Conservation (phyloP, 345 rosid genomes). For the Barbarea vulgaris region DNA sequence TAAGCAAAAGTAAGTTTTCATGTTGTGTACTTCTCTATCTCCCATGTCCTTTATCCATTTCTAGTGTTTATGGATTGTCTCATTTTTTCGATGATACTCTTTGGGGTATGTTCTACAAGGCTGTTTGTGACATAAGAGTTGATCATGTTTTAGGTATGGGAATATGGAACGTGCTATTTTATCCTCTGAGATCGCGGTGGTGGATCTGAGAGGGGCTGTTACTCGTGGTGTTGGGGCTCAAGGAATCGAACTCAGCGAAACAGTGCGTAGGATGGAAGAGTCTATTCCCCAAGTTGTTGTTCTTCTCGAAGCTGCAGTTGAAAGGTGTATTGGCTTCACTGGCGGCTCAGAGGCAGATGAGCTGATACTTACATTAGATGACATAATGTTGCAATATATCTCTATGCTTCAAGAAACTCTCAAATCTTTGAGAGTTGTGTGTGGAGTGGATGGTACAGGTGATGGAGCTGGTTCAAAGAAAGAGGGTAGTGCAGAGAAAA, state of each 20-base stretch:
- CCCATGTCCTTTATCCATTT: constrained; percentile 3
- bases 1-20: constrained; percentile 73
- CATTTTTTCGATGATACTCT: background rate
- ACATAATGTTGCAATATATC: constrained; percentile 86
- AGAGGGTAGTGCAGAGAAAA: constrained; percentile 55
- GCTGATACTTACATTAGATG: constrained; percentile 88
- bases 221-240: constrained; percentile 97
- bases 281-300: constrained; percentile 91
- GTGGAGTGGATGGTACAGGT: constrained; percentile 73
- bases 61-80: constrained; percentile 3
- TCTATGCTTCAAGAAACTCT: constrained; percentile 90
- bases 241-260: constrained; percentile 97
- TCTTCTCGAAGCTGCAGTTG: constrained; percentile 95
- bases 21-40: background rate
- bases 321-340: constrained; percentile 87
- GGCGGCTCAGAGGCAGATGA: constrained; percentile 99
- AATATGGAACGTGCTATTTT: constrained; percentile 92
- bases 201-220: constrained; percentile 98
- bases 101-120: constrained; percentile 12
- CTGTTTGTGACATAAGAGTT: constrained; percentile 27
- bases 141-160: constrained; percentile 66
- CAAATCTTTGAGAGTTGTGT: constrained; percentile 87
- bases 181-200: constrained; percentile 84
- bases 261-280: constrained; percentile 98
- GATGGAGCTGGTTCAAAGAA: constrained; percentile 59